Conservation (phyloP, 805 yeast genomes). For the Teunomyces stri region DNA sequence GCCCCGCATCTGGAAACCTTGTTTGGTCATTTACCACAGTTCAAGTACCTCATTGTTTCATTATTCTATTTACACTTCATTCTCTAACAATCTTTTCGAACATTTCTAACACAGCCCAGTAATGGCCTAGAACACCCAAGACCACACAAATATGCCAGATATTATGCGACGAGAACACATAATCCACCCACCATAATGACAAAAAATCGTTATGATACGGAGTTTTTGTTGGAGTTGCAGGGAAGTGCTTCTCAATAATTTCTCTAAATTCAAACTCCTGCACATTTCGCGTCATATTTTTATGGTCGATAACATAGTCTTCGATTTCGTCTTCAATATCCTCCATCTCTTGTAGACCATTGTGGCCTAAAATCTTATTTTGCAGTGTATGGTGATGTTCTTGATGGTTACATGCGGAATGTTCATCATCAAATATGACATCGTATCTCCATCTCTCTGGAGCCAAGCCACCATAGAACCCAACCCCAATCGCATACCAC, state of each 20-base stretch:
- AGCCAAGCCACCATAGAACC: slow-evolving; percentile 79
- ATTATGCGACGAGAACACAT: slow-evolving; percentile 75
- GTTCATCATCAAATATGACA: slow-evolving; percentile 50
- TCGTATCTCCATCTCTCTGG: slow-evolving; percentile 89
- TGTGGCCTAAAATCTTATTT: background rate
- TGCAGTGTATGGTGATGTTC: background rate
- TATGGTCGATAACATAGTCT: slow-evolving; percentile 6
- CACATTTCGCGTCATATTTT: slow-evolving; percentile 8
- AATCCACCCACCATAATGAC: slow-evolving; percentile 84
- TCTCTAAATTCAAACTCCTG: slow-evolving; percentile 22
- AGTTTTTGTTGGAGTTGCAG: slow-evolving; percentile 28
- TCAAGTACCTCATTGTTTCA: background rate
- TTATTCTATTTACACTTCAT: background rate
- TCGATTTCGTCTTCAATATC: slow-evolving; percentile 29
- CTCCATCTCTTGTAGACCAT: slow-evolving; percentile 24
- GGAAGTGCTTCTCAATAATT: slow-evolving; percentile 38
- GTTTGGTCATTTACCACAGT: no score
- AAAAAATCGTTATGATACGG: slow-evolving; percentile 39
- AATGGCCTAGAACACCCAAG: slow-evolving; percentile 87
- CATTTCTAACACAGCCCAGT: slow-evolving; percentile 73
- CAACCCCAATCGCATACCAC: slow-evolving; percentile 80
- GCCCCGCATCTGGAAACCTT: no score
- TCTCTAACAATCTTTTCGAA: slow-evolving; percentile 36
- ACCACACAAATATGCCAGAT: slow-evolving; percentile 93
- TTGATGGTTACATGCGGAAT: slow-evolving; percentile 11